Percentiles rank a stretch among this genome's conserved stretches.
phyloP scores from a whole-genome alignment of 305 asterid species.

The Fraxinus nigra region DNA sequence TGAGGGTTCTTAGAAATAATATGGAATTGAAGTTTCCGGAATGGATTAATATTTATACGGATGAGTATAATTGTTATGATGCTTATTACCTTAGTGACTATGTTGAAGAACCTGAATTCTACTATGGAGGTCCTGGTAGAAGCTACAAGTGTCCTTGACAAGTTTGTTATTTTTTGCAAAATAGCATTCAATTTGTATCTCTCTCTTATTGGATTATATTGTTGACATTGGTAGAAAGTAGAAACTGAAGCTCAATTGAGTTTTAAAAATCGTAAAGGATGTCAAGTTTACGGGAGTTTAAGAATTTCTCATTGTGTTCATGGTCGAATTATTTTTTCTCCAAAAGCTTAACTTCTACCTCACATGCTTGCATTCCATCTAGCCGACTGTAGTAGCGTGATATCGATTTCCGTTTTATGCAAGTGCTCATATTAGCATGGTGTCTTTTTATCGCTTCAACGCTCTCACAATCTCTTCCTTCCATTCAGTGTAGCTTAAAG shows the following conservation, averaged over 20 bases:
- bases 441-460: neutral
- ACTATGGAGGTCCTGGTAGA: slow-evolving; percentile 75
- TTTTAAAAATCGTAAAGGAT: too few species aligned
- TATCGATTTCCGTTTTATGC: neutral
- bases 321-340: neutral
- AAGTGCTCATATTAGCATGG: neutral
- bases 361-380: neutral
- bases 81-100: slow-evolving; percentile 34
- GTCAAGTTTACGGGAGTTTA: too few species aligned
- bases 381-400: neutral
- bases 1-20: slow-evolving; percentile 44
- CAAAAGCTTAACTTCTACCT: neutral
- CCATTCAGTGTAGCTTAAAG: neutral
- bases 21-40: slow-evolving; percentile 31
- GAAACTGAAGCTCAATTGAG: neutral
- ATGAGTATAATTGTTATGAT: slow-evolving; percentile 58
- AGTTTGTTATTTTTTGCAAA: neutral
- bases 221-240: neutral
- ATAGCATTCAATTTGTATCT: neutral
- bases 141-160: slow-evolving; percentile 41
- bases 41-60: slow-evolving; percentile 33
- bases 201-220: neutral
- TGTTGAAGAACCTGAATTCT: slow-evolving; percentile 67
- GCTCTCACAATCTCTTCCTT: neutral
- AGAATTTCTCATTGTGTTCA: neutral